A percentile compares a stretch with the other conserved stretches of the same genome.
Evolutionary conservation across 768 basidiomycete genomes (phyloP).

Genomic region (Mycena indigotica): DNA sequence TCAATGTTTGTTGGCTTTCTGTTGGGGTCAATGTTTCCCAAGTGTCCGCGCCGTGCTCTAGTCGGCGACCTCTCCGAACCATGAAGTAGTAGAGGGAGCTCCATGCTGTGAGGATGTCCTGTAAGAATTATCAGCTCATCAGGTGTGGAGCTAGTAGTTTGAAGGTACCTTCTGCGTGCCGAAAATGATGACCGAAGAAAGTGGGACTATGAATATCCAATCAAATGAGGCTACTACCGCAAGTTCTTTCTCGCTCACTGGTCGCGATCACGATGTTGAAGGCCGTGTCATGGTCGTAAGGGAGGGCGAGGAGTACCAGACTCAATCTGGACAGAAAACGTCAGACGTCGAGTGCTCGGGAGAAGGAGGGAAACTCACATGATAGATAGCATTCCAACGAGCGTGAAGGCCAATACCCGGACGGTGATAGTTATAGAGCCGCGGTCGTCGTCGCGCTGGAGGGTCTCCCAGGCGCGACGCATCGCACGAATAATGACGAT

Average conservation of each 20-base stretch:
- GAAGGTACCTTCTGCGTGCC: conserved; percentile 15
- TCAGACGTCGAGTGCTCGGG: too few species aligned
- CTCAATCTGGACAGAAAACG: conserved; percentile 9
- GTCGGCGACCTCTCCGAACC: neutral
- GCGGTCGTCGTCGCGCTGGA: conserved; percentile 13
- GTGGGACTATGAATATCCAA: conserved; percentile 10
- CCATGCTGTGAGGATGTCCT: conserved; percentile 21
- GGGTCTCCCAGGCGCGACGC: conserved; percentile 14
- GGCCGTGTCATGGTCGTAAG: neutral
- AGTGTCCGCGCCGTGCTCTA: conserved; percentile 6
- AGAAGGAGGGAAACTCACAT: conserved; percentile 8
- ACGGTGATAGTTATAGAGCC: conserved; percentile 9
- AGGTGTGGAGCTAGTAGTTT: neutral
- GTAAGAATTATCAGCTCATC: too few species aligned
- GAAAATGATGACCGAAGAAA: conserved; percentile 20
- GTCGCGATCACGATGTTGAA: conserved; percentile 20
- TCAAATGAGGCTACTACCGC: neutral
- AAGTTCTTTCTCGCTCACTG: conserved; percentile 1
- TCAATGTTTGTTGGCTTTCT: neutral
- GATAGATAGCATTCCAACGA: conserved; percentile 21
- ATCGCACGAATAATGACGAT: conserved; percentile 15
- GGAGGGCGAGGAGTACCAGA: conserved; percentile 9
- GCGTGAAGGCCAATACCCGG: conserved; percentile 20
- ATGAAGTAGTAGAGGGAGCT: neutral
- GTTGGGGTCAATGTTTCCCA: conserved; percentile 18